phyloP scores from a whole-genome alignment of 1,139 yeast genomes.

The Candida dubliniensis region DNA sequence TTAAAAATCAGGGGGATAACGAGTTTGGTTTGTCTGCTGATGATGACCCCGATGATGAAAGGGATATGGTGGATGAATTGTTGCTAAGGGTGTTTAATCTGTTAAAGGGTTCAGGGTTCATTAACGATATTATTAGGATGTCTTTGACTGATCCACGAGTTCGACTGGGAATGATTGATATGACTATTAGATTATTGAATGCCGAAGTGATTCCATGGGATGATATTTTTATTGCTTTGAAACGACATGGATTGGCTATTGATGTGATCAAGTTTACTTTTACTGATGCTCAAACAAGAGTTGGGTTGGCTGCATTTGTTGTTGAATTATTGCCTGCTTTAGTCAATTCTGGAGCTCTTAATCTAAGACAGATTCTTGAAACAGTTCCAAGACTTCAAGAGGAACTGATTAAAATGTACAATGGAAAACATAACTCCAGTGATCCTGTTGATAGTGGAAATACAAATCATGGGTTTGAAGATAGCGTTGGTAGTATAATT shows the following conservation, averaged over 20 bases:
- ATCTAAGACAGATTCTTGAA: constrained; percentile 7
- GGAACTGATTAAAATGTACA: not conserved
- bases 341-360: constrained; percentile 12
- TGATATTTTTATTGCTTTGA: constrained; percentile 33
- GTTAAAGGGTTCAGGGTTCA: constrained; percentile 33
- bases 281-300: constrained; percentile 31
- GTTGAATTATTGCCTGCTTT: constrained; percentile 30
- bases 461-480: not conserved
- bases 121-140: constrained; percentile 27
- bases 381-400: constrained; percentile 5
- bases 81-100: constrained; percentile 25
- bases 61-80: constrained; percentile 23
- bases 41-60: constrained; percentile 5
- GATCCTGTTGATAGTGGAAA: not conserved
- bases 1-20: constrained; percentile 2
- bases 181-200: constrained; percentile 27
- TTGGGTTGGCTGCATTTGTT: constrained; percentile 28
- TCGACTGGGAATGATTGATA: constrained; percentile 25
- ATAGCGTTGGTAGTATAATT: not conserved
- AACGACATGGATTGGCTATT: constrained; percentile 31
- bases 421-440: not conserved
- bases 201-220: constrained; percentile 36
- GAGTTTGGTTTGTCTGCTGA: not conserved
- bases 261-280: constrained; percentile 28
- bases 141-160: constrained; percentile 33